Evolutionary conservation across 1,139 yeast genomes (phyloP), one percentile per base, ranked within the genome.

Genomic region (Saccharomyces hybrid): DNA sequence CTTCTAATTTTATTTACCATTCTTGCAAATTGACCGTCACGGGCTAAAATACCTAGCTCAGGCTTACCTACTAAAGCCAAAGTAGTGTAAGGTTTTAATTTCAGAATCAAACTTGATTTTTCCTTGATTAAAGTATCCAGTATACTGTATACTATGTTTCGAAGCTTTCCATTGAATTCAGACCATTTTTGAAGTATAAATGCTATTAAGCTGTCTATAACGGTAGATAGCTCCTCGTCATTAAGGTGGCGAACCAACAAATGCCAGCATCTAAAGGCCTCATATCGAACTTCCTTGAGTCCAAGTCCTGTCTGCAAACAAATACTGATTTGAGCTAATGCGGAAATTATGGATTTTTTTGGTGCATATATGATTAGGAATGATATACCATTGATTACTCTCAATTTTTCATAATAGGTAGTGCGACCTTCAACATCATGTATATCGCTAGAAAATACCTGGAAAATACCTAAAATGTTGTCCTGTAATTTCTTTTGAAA

Each of bases 281-380:
- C 78, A 19, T 74, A 74, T 58, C 85, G 85, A 27, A 90, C 77
- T 31, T 81, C 83, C 0, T 78, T 72, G 25, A 78, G 79, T 46
- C 85, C 91, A 32, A 91, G 71, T 0, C 95, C 86, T 0, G 93
- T 83, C 65, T 90, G 97, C 19, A 95, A 73, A 62, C 96, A 87
- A 0, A 96, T 86, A 55, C 90, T 85, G 4, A 95, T 80, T 66
- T 93, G 99, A 0, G 97, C 96, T 38, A 91, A 73, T 0, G 95
- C 93, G 3, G 89, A 80, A 2, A 86, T 81, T 16, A 88, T 81
- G 1, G 85, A 78, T 3, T 76, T 68, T 4, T 83, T 82, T 29
- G 87, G 77, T n/a, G 83, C 77, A 53, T 64, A 58, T 51, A 77
- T 75, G 23, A 88, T 81, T 42, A 91, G 72, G 59, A 85, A 82